Percentiles rank a stretch among this genome's conserved stretches.
Conservation (phyloP, 495 filamentous ascomycete genomes). For the Trichoderma erinaceum region DNA sequence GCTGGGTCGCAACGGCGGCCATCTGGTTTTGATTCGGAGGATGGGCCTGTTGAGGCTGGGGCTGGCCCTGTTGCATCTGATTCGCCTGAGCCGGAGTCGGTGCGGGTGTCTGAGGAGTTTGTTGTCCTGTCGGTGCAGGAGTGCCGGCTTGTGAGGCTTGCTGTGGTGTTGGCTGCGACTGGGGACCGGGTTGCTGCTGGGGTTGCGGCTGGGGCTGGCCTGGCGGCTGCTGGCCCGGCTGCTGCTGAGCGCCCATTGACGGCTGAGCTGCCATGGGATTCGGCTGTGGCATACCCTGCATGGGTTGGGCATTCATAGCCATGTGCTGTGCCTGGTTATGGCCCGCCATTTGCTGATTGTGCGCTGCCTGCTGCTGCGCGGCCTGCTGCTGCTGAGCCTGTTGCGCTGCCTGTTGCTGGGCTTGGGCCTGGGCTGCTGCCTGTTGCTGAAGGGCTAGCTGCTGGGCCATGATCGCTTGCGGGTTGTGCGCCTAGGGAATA, state of each 20-base stretch:
- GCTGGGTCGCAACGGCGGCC: conserved; percentile 37
- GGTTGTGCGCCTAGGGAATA: not conserved
- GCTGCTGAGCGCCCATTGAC: conserved; percentile 19
- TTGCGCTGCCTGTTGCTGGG: conserved; percentile 40
- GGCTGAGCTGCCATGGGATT: conserved; percentile 6
- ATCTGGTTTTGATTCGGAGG: conserved; percentile 40
- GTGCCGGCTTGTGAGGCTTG: conserved; percentile 28
- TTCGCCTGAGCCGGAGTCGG: conserved; percentile 29
- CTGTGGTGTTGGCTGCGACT: conserved; percentile 26
- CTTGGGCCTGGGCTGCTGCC: conserved; percentile 30
- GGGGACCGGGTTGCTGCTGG: conserved; percentile 30
- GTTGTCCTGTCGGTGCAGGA: conserved; percentile 22
- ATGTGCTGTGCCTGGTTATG: conserved; percentile 15
- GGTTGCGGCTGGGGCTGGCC: conserved; percentile 46
- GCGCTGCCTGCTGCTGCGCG: conserved; percentile 41
- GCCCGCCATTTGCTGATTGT: conserved; percentile 32
- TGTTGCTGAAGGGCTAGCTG: conserved; percentile 34
- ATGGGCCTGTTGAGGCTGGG: conserved; percentile 35
- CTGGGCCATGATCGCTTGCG: conserved; percentile 28
- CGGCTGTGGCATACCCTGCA: conserved; percentile 14
- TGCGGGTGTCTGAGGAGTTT: conserved; percentile 28
- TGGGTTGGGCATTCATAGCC: conserved; percentile 9
- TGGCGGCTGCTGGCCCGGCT: conserved; percentile 46
- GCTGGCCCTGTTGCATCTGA: conserved; percentile 44
- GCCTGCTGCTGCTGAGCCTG: conserved; percentile 37